Evolutionary conservation across 352 stramenopile genomes (phyloP).

Genomic region (Phytophthora pluvialis): DNA sequence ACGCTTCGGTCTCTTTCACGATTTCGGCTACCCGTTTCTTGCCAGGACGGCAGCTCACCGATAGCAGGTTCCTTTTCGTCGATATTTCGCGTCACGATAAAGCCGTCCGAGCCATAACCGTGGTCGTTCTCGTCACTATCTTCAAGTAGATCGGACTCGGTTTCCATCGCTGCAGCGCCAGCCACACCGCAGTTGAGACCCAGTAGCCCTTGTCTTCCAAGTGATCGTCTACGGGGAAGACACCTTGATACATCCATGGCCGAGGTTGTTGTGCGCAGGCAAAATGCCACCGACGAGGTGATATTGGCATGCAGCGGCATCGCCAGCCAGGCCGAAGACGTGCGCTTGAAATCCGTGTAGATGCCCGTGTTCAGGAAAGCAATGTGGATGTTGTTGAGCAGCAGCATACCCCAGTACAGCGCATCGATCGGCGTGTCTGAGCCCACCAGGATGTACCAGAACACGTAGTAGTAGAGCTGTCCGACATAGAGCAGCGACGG

Average conservation of each 20-base stretch:
- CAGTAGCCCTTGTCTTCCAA: constrained; percentile 22
- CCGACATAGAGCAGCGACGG: constrained; percentile 85
- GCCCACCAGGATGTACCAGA: constrained; percentile 89
- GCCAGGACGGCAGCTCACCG: constrained; percentile 30
- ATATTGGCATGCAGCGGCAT: constrained; percentile 51
- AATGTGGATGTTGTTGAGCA: constrained; percentile 88
- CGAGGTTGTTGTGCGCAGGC: constrained; percentile 56
- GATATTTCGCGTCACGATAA: constrained; percentile 26
- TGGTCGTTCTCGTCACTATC: constrained; percentile 20
- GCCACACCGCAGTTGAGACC: constrained; percentile 42
- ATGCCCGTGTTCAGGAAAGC: constrained; percentile 88
- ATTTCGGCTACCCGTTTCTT: constrained; percentile 38
- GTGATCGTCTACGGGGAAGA: constrained; percentile 15
- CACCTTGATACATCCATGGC: constrained; percentile 36
- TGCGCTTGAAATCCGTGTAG: constrained; percentile 84
- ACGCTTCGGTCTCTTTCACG: constrained; percentile 36
- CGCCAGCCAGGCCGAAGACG: constrained; percentile 53
- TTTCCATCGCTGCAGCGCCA: constrained; percentile 38
- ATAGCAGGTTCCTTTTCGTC: constrained; percentile 26
- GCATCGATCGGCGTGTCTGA: constrained; percentile 81
- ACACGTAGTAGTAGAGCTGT: constrained; percentile 89
- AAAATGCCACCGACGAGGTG: constrained; percentile 65
- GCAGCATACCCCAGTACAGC: constrained; percentile 85
- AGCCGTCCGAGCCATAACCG: constrained; percentile 30
- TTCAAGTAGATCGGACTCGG: constrained; percentile 28